Evolutionary conservation across 2,329 filamentous ascomycete species (phyloP).

Genomic region (Beauveria scarabaeidicola): DNA sequence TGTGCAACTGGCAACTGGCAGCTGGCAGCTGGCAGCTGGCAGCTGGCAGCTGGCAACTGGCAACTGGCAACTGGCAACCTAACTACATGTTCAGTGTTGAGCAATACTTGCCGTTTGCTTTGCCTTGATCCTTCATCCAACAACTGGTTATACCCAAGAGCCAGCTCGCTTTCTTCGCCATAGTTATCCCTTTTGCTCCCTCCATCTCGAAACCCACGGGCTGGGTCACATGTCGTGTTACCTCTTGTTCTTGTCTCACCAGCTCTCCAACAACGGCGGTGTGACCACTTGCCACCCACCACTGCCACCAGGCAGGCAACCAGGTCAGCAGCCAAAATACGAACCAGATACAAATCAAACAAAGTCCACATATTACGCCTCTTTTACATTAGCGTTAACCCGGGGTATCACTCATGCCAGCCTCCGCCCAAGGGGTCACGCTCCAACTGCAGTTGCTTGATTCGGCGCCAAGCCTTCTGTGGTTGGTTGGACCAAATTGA

Average conservation of each 20-base stretch:
- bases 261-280: not conserved
- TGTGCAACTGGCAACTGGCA: not conserved
- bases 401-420: not conserved
- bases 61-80: too few species aligned
- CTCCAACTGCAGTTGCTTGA: constrained; percentile 4
- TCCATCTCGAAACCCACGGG: not conserved
- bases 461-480: constrained; percentile 3
- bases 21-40: not conserved
- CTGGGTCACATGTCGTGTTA: not conserved
- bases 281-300: not conserved
- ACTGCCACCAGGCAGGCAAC: not conserved
- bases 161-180: not conserved
- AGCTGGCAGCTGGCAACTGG: not conserved
- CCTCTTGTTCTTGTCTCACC: constrained; percentile 1
- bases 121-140: too few species aligned
- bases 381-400: constrained; percentile 1
- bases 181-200: not conserved
- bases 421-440: not conserved
- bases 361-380: constrained; percentile 6
- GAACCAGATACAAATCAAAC: not conserved
- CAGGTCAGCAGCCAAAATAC: constrained; percentile 2
- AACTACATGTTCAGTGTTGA: too few species aligned
- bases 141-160: not conserved
- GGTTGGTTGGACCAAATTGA: constrained; percentile 1
- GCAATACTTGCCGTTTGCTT: too few species aligned